These are phyloP conservation scores for Arthrobotrys sphaeroides DNA, from an alignment of 2,329 filamentous ascomycete genomes.

Conservation along the genomic window DNA sequence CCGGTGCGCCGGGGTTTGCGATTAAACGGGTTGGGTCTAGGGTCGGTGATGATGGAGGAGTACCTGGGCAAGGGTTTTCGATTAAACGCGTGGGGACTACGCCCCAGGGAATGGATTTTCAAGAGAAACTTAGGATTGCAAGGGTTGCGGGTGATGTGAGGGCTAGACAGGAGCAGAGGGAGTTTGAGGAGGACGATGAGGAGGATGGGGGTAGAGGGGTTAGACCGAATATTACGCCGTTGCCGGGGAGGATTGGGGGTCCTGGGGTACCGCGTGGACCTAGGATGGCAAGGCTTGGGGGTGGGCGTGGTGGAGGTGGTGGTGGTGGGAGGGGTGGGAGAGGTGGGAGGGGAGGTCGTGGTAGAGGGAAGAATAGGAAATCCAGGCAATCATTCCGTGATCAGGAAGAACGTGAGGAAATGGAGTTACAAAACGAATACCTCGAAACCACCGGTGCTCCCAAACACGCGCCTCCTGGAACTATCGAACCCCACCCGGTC, in stretches of 20 bases:
- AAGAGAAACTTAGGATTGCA: background rate
- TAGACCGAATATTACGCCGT: background rate
- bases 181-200: background rate
- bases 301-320: background rate
- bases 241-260: background rate
- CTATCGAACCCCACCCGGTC: constrained; percentile 37
- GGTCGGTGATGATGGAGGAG: background rate
- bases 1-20: background rate
- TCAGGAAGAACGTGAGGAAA: background rate
- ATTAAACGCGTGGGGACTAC: background rate
- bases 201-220: background rate
- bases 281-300: background rate
- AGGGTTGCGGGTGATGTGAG: background rate
- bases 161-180: background rate
- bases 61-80: background rate
- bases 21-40: background rate
- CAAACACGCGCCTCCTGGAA: background rate
- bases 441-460: constrained; percentile 17
- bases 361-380: background rate
- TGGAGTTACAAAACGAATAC: constrained; percentile 5
- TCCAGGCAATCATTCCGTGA: background rate
- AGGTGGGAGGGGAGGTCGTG: background rate
- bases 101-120: background rate
- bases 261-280: background rate
- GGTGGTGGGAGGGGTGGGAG: constrained; percentile 14